Percentiles rank a stretch among this genome's conserved stretches.
These are phyloP conservation scores for Carex kokanica DNA, from an alignment of 176 grass and related monocot genomes.

Conservation along the genomic window DNA sequence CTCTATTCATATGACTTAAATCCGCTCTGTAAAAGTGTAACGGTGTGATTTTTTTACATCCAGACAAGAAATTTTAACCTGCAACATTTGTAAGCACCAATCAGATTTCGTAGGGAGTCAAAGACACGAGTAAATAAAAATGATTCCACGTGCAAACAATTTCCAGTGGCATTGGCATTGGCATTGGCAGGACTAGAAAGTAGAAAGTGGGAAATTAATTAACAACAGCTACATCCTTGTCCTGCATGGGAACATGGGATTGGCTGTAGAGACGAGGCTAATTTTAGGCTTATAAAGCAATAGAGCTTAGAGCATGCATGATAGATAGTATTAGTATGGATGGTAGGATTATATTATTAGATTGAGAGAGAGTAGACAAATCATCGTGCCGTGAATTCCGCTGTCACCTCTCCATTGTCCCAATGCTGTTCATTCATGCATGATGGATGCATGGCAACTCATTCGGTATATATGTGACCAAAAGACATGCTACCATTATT, in stretches of 20 bases:
- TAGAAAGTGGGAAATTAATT: slow-evolving; percentile 5
- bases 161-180: background rate
- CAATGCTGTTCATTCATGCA: slow-evolving; percentile 1
- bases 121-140: background rate
- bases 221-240: background rate
- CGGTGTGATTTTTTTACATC: no score
- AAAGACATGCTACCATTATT: background rate
- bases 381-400: slow-evolving; percentile 29
- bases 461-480: background rate
- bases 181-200: no score
- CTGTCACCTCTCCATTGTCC: slow-evolving; percentile 18
- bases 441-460: slow-evolving; percentile 13
- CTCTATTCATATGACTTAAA: no score
- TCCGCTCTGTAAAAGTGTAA: no score
- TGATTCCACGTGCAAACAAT: background rate
- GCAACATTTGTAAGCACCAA: background rate
- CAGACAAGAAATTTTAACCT: background rate
- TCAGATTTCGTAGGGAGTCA: background rate
- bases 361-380: slow-evolving; percentile 9
- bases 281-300: background rate
- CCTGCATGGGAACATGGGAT: no score
- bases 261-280: background rate
- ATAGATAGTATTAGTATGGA: background rate
- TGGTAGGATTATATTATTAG: background rate
- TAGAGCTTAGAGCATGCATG: background rate